A percentile compares a stretch with the other conserved stretches of the same genome.
Conservation (phyloP, 805 yeast genomes). For the Pichia eremophila region DNA sequence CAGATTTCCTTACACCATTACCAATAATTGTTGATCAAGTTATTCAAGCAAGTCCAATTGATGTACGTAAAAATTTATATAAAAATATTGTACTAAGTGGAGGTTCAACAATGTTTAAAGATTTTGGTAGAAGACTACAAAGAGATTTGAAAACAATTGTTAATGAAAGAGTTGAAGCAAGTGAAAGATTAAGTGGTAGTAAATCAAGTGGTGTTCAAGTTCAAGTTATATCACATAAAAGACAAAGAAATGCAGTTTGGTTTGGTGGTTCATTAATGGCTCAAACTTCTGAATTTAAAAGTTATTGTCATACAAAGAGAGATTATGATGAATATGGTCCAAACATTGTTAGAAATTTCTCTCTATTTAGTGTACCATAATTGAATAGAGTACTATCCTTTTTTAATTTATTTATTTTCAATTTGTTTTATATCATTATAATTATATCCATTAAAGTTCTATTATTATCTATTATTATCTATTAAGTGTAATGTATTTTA, state of each 20-base stretch:
- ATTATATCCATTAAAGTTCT: no score
- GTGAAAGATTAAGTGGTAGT: constrained; percentile 67
- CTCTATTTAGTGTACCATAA: constrained; percentile 81
- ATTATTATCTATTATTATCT: no score
- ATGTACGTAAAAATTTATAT: constrained; percentile 93
- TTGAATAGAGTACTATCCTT: background rate
- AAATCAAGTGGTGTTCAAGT: constrained; percentile 93
- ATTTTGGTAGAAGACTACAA: constrained; percentile 94
- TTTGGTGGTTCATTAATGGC: constrained; percentile 96
- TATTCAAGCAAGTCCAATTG: constrained; percentile 92
- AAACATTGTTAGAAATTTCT: constrained; percentile 92
- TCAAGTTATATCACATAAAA: constrained; percentile 92
- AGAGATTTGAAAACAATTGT: constrained; percentile 85
- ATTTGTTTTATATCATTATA: background rate
- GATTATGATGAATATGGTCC: constrained; percentile 99
- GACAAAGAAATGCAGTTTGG: constrained; percentile 99
- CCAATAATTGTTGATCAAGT: constrained; percentile 95
- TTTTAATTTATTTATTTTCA: background rate
- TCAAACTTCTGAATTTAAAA: constrained; percentile 92
- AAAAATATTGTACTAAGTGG: constrained; percentile 93
- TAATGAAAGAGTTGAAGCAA: constrained; percentile 74
- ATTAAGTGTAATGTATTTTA: no score
- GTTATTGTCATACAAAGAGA: constrained; percentile 93
- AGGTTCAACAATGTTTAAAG: constrained; percentile 98
- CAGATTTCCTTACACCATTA: constrained; percentile 91